phyloP scores from a whole-genome alignment of 192 early-diverging fungal genomes.

The Allomyces javanicus region DNA sequence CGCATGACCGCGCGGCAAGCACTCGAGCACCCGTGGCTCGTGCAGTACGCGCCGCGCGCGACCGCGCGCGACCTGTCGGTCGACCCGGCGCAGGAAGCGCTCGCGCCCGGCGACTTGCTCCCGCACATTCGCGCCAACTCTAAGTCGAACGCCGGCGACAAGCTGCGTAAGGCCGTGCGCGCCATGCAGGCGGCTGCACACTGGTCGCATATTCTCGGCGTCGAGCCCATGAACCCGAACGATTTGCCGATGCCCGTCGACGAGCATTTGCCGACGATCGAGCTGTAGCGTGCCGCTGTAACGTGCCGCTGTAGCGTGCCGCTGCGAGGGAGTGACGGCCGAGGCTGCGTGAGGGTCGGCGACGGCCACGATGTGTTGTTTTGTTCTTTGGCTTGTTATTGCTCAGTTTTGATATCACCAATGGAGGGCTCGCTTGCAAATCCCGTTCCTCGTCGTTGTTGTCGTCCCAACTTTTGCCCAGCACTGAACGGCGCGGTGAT shows the following conservation, averaged over 20 bases:
- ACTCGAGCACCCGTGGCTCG: constrained; percentile 56
- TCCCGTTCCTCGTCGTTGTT: too few relatives aligned
- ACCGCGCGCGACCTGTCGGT: neutral
- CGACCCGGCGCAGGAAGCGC: neutral
- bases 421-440: too few relatives aligned
- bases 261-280: neutral
- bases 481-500: too few relatives aligned
- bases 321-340: too few relatives aligned
- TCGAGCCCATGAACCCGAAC: neutral
- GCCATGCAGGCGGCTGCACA: constrained; percentile 1
- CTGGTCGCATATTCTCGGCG: neutral
- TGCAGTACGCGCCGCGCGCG: constrained; percentile 1
- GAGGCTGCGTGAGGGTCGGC: too few relatives aligned
- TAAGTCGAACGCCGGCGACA: neutral
- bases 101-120: neutral
- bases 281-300: neutral
- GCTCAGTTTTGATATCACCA: too few relatives aligned
- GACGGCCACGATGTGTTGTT: too few relatives aligned
- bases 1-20: constrained; percentile 59
- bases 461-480: too few relatives aligned
- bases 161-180: constrained; percentile 4
- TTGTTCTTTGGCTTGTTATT: too few relatives aligned
- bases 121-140: constrained; percentile 1
- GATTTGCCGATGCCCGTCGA: neutral
- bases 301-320: neutral